Evolutionary conservation across 306 rosid species (phyloP), one percentile per base, ranked within the genome.

Genomic region (Rosa rugosa): DNA sequence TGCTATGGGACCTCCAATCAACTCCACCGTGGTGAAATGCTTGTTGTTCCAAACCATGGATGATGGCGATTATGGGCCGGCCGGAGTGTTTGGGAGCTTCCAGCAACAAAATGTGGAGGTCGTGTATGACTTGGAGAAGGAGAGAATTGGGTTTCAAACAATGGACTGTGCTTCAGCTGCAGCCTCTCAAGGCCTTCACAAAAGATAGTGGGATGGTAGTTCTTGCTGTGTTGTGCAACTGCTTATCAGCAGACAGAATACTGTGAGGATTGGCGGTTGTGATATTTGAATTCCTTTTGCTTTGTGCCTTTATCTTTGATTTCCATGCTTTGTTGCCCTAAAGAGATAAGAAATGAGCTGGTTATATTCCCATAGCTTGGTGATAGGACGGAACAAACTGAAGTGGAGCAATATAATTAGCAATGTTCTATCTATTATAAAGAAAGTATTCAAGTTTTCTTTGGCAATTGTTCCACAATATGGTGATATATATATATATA

Each of bases 11-110:
- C 75, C 91, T 45, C 91, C 89, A 20, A 77, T 47, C 4, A 83
- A 88, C 80, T 83, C 87, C 40, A 78, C 77, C 40, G 86, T 88
- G 54, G 83, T 81, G 71, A 88, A 85, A 76, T 88, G 87, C 78
- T 72, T 85, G 53, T 13, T 88, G 86, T 85, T 83, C 75, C 91
- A 85, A 72, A 79, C 65, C 46, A 88, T 85, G 91, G 84, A 85
- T 45, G 81, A 74, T 16, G 85, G 77, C 0, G 84, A 62, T 36
- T 57, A 53, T 12, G 87, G 90, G 69, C 91, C 91, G 3, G 89
- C 91, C 0, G 91, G 89, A n/a, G 87, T 85, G 18, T 85, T 88
- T 7, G 91, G 91, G 47, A 88, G 84, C 87, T 88, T 88, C 53
- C 91, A 88, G 66, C 91, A 88, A 38, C 91, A 88, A 69, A 85